Evolutionary conservation across 345 rosid species (phyloP), one percentile per base, ranked within the genome.

Genomic region (Kernera saxatilis): DNA sequence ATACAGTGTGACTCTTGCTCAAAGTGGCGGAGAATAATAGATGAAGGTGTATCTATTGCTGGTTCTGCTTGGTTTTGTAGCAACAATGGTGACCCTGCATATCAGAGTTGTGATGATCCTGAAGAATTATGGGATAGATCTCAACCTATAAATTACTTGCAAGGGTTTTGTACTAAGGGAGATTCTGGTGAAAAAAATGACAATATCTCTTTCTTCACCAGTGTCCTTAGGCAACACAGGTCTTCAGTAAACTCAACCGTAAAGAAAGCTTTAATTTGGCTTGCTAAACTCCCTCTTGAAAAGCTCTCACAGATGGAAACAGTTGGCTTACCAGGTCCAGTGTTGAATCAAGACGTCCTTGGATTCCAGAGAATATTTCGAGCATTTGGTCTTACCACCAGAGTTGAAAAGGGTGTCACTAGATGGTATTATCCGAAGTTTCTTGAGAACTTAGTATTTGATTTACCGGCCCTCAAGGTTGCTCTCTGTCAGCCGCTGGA

Each of bases 1-100:
- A 85, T 91, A 66, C 98, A 93, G 81, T 93, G 98, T 55, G 94
- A 93, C 82, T 82, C 91, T 46, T 93, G 98, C 77, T 74, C 78
- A 55, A 91, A 93, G 82, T 93, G 98, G 98, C 90, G 97, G 82
- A 91, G 85, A 83, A 75, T 85, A 64, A 57, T 62, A 53, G 87
- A 73, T 64, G 73, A 70, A 37, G 69, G 62, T 68, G 71, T 70
- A 40, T 80, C 82, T 75, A 79, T 81, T 80, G 60, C 78, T 51
- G 80, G 75, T 64, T 76, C 83, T 48, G 89, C 91, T 46, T 93
- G 98, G 97, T 91, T 89, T 80, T 93, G 98, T 82, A 86, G 97
- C 80, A 93, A 89, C 96, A 89, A 91, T 80, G 54, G 61, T 59
- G 89, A 93, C 72, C 78, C 87, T 65, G 62, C 71, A 36, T 81